Evolutionary conservation across 768 basidiomycete species (phyloP), one percentile per base, ranked within the genome.

Genomic region (Amanita rimosa): DNA sequence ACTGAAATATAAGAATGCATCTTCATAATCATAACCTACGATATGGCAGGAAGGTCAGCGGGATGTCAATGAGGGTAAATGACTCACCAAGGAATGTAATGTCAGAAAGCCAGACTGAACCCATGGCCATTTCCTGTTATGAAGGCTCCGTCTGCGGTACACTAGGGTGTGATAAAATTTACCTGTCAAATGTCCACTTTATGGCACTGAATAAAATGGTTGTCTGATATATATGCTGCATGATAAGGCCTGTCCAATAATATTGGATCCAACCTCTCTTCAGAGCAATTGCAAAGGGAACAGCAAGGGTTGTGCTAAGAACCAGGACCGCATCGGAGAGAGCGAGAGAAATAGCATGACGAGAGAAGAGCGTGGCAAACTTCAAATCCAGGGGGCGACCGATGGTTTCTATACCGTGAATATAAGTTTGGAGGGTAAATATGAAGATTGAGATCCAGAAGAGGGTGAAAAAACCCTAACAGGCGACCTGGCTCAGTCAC

Each of bases 401-500:
- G 43, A 71, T 81, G n/a, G 73, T 71, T 60, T 92, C 84, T 54
- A 85, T 79, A 60, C 82, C 81, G 44, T 73, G 75, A 46, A 90
- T 69, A 64, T 88, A 90, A 3, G 86, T 87, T 55, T 83, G 75
- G 35, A 92, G 61, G 9, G 83, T 77, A 59, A 91, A 81, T 44
- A 95, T 75, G 57, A 88, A 92, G 54, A 94, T 78, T 17, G 83
- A 83, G 48, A 88, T 80, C 82, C 96, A 98, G 68, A 98, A 98
- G 44, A 98, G 75, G 3, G 86, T 79, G 65, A 92, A 97, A 70
- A 98, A 98, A 1, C 95, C 95, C 83, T 87, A 56, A 11, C 46
- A 38, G 53, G 34, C 50, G 45, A 39, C 24, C 42, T 38, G 38
- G 24, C 34, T 27, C 36, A 27, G 21, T 11, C 29, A 9, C 16